These are phyloP conservation scores for Coemansia sp. DNA, from an alignment of 192 early-diverging fungal species.

Conservation along the genomic window DNA sequence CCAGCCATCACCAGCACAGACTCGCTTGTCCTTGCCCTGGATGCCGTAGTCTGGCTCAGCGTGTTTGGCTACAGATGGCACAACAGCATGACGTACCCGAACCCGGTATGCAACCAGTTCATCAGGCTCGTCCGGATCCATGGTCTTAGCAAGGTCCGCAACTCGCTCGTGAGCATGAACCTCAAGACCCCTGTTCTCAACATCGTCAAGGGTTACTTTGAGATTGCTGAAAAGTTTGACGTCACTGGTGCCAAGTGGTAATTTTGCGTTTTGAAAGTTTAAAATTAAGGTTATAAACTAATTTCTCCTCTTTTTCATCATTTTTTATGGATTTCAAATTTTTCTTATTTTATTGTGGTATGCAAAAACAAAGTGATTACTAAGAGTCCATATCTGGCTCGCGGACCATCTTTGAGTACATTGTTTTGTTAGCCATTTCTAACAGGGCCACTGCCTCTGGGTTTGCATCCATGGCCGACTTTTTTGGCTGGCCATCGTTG, in stretches of 20 bases:
- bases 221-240: conserved; percentile 69
- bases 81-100: conserved; percentile 90
- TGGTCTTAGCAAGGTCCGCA: conserved; percentile 90
- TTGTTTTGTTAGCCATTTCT: conserved; percentile 70
- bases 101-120: conserved; percentile 76
- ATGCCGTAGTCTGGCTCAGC: conserved; percentile 79
- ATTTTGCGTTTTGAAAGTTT: conserved; percentile 8
- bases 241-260: conserved; percentile 70
- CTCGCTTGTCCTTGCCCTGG: conserved; percentile 76
- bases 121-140: conserved; percentile 84
- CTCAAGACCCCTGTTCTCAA: conserved; percentile 74
- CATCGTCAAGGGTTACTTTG: conserved; percentile 72
- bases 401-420: conserved; percentile 57
- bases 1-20: conserved; percentile 42
- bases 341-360: background rate
- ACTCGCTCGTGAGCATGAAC: conserved; percentile 87
- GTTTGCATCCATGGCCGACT: conserved; percentile 60
- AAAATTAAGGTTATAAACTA: too few species aligned
- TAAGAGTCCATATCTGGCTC: background rate
- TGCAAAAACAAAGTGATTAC: background rate
- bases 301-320: background rate
- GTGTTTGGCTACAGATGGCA: conserved; percentile 89
- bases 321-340: background rate
- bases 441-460: conserved; percentile 69
- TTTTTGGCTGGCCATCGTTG: conserved; percentile 27